Percentiles rank a stretch among this genome's conserved stretches.
Conservation (phyloP, 73 alveolate genomes). For the Blepharisma japonicum region DNA sequence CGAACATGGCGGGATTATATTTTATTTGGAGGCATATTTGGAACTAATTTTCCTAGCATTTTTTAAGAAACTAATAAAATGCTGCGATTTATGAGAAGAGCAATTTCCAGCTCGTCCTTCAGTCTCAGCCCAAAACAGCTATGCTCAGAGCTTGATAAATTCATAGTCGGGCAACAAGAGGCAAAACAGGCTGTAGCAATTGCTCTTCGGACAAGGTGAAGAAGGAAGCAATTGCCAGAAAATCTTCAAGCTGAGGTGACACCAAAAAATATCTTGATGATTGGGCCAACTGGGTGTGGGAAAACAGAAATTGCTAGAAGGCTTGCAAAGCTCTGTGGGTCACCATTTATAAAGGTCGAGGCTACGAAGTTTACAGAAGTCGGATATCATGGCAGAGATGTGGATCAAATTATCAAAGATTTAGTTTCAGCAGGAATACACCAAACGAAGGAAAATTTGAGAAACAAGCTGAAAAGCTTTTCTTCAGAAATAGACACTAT, state of each 20-base stretch:
- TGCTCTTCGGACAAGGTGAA: slow-evolving; percentile 51
- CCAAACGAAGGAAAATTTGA: slow-evolving; percentile 33
- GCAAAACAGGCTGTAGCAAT: slow-evolving; percentile 57
- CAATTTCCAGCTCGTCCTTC: slow-evolving; percentile 14
- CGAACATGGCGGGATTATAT: background rate
- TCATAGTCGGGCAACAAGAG: slow-evolving; percentile 41
- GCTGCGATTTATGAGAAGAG: background rate
- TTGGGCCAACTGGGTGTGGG: slow-evolving; percentile 76
- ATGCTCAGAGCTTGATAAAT: slow-evolving; percentile 40
- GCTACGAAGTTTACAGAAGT: slow-evolving; percentile 83
- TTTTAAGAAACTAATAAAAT: slow-evolving; percentile 34
- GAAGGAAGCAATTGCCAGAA: slow-evolving; percentile 45
- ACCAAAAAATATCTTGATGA: slow-evolving; percentile 65
- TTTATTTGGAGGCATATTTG: background rate
- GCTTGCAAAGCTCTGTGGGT: slow-evolving; percentile 63
- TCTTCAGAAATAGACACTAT: slow-evolving; percentile 34
- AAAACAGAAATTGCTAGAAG: slow-evolving; percentile 73
- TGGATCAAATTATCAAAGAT: slow-evolving; percentile 59
- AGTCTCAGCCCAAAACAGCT: slow-evolving; percentile 42
- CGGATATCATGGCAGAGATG: slow-evolving; percentile 77
- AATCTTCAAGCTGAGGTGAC: slow-evolving; percentile 55
- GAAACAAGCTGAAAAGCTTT: slow-evolving; percentile 18
- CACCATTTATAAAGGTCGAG: slow-evolving; percentile 79
- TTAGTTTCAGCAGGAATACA: slow-evolving; percentile 39
- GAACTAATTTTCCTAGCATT: slow-evolving; percentile 11